Base-by-base conservation (phyloP, 2,329 filamentous ascomycete genomes). In the Cordyceps cicadae region DNA sequence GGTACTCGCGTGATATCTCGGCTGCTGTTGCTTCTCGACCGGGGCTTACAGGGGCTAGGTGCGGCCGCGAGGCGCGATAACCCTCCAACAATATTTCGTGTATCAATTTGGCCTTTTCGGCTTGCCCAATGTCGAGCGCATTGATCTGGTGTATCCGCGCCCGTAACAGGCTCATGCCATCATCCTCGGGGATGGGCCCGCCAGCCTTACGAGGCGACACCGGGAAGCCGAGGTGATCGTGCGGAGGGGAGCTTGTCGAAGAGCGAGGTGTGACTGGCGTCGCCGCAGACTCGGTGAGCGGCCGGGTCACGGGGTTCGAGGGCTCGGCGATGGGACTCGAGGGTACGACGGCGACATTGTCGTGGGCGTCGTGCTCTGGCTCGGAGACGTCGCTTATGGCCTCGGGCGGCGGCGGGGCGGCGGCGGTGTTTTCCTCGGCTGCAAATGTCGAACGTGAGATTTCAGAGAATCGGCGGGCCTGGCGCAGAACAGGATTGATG, bases 141-240 rank as follows among this genome's bases (percentile, higher is more conserved):
- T 90, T 87, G 63, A 93, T 87, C 24, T 77, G 77, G 62, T 88
- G 80, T 65, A 94, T 91, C 63, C 83, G 84, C 64, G 76, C 79
- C 67, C 90, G 80, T 66, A 93, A 72, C 59, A 76, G 73, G 19
- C 81, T 78, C 87, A 90, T 92, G 50, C 90, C 90, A 77, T 94
- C 90, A 68, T 93, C 88, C 69, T 87, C 90, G 1, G 89, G 89
- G 46, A 91, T 73, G 45, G 67, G 70, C n/a, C 53, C 59, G 15
- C 69, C 70, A 53, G 66, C 67, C 62, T 67, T 71, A 59, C 62
- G 64, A 9, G 71, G 67, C 48, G 67, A 69, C 61, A 70, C 59
- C 12, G 70, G 67, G 54, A 73, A 70, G 49, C 70, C 69, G 14
- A 75, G 68, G 53, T 71, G 72, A 52, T 75, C 72, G 32, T 64